phyloP scores from a whole-genome alignment of 1,284 basidiomycete species.

The Lignosus rhinocerotis region DNA sequence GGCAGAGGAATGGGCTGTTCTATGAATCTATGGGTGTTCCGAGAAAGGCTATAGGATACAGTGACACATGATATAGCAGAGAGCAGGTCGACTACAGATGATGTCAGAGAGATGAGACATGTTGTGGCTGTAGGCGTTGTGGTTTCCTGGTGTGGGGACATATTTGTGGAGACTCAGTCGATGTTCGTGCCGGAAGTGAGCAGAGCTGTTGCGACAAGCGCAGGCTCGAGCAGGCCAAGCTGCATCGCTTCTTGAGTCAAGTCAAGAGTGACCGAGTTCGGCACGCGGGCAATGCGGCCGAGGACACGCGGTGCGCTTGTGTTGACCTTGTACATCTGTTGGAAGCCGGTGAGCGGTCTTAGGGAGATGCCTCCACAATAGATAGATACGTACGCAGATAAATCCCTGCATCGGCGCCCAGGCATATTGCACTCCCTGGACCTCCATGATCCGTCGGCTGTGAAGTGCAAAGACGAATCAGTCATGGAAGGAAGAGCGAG shows the following conservation, averaged over 20 bases:
- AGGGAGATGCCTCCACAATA: not conserved
- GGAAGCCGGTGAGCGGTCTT: not conserved
- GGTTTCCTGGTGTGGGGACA: not conserved
- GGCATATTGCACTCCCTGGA: conserved; percentile 40
- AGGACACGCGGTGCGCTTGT: conserved; percentile 32
- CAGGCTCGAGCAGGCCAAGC: conserved; percentile 35
- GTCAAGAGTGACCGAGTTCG: conserved; percentile 33
- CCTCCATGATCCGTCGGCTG: conserved; percentile 46
- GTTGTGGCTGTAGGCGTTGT: not conserved
- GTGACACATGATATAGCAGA: not conserved
- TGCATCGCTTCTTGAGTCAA: conserved; percentile 36
- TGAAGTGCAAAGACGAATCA: not conserved
- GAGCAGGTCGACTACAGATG: not conserved
- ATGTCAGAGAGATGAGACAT: not conserved
- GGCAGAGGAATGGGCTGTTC: no score
- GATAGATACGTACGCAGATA: conserved; percentile 39
- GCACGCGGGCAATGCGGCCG: conserved; percentile 32
- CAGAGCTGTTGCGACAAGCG: conserved; percentile 37
- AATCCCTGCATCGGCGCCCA: conserved; percentile 45
- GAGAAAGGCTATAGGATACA: not conserved
- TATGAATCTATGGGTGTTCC: not conserved
- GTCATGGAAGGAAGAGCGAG: not conserved
- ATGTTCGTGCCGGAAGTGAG: conserved; percentile 38
- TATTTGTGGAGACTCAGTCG: conserved; percentile 28
- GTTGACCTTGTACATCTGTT: conserved; percentile 35